Evolutionary conservation across 441 rosid species (phyloP).

Genomic region (Populus hybrid): DNA sequence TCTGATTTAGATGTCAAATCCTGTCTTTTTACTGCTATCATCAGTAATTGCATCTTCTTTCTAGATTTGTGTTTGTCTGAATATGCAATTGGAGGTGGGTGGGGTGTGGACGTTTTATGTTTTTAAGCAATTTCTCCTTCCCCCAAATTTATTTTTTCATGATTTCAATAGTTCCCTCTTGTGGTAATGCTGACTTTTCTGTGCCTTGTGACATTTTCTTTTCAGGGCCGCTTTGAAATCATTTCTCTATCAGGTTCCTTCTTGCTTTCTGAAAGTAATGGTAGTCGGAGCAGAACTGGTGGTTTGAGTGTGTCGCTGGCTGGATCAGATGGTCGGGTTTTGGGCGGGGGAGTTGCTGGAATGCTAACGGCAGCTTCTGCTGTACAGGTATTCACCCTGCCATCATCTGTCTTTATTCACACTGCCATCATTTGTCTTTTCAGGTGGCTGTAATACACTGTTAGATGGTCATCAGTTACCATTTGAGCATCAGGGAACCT

Average conservation of each 20-base stretch:
- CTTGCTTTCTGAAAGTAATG: slow-evolving; percentile 56
- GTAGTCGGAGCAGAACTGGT: slow-evolving; percentile 43
- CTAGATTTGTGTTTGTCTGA: too few species aligned
- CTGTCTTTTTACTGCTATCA: background rate
- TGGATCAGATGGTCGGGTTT: slow-evolving; percentile 76
- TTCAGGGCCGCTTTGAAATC: slow-evolving; percentile 90
- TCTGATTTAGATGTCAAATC: too few species aligned
- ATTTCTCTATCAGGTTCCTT: slow-evolving; percentile 84
- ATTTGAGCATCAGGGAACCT: background rate
- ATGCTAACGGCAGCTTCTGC: slow-evolving; percentile 77
- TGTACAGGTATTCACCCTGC: slow-evolving; percentile 60
- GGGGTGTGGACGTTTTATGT: too few species aligned
- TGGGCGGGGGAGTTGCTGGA: slow-evolving; percentile 93
- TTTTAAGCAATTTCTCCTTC: background rate
- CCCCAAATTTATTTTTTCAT: background rate
- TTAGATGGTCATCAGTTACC: background rate
- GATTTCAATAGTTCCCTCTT: background rate
- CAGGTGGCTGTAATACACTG: background rate
- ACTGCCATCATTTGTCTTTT: background rate
- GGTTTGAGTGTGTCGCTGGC: slow-evolving; percentile 81
- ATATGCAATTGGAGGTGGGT: too few species aligned
- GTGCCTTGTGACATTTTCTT: slow-evolving; percentile 8
- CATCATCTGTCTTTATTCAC: background rate
- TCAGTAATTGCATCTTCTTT: background rate
- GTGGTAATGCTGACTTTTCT: background rate